A percentile compares a stretch with the other conserved stretches of the same genome.
phyloP scores from a whole-genome alignment of 495 filamentous ascomycete genomes.

The Arthonia radiata region DNA sequence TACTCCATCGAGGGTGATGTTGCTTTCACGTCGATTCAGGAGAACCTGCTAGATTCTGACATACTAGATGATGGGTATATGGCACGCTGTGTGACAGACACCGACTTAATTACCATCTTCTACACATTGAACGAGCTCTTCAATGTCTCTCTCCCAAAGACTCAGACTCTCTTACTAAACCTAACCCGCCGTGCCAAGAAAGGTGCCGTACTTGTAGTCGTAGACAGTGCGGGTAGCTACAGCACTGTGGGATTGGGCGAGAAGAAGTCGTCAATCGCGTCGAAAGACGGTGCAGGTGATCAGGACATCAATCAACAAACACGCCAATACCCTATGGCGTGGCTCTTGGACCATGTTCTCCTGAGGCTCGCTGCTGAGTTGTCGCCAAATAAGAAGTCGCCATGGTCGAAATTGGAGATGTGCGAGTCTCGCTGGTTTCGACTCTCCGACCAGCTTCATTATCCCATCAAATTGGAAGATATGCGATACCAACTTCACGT shows the following conservation, averaged over 20 bases:
- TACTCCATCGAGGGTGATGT: slow-evolving; percentile 10
- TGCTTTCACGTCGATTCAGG: slow-evolving; percentile 1
- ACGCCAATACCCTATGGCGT: slow-evolving; percentile 62
- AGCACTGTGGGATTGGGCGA: slow-evolving; percentile 46
- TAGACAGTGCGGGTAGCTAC: slow-evolving; percentile 85
- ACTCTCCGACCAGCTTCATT: slow-evolving; percentile 35
- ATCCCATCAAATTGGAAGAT: slow-evolving; percentile 72
- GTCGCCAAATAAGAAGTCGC: slow-evolving; percentile 5
- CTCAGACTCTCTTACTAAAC: slow-evolving; percentile 46
- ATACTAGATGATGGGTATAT: no score
- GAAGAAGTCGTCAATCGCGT: slow-evolving; percentile 6
- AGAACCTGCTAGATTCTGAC: slow-evolving; percentile 9
- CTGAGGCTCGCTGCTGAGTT: no score
- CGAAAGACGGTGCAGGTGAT: slow-evolving; percentile 1
- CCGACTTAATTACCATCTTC: slow-evolving; percentile 59
- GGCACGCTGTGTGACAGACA: no score
- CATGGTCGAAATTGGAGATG: slow-evolving; percentile 46
- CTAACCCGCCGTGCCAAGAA: slow-evolving; percentile 28
- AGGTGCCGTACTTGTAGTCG: slow-evolving; percentile 51
- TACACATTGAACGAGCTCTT: slow-evolving; percentile 98
- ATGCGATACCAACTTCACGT: slow-evolving; percentile 87
- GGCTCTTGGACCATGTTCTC: slow-evolving; percentile 72
- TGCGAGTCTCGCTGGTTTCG: slow-evolving; percentile 73
- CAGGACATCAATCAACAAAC: slow-evolving; percentile 1
- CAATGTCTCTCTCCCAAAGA: slow-evolving; percentile 39